Evolutionary conservation across 257 asterid genomes (phyloP).

Genomic region (Perilla frutescens): DNA sequence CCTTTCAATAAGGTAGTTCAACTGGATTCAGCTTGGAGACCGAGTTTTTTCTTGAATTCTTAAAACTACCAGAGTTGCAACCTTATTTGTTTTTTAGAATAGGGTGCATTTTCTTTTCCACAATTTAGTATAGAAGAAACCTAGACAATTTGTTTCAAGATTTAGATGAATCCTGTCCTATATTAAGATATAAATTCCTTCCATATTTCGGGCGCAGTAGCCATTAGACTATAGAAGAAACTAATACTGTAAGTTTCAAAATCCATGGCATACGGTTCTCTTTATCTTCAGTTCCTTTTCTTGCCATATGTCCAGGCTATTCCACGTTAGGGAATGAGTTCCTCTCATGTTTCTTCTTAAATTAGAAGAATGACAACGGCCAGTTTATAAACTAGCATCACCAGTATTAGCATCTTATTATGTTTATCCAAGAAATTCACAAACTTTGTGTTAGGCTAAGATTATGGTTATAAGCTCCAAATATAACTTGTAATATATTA

Average conservation of each 20-base stretch:
- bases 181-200: not conserved
- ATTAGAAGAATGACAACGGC: not conserved
- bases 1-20: not conserved
- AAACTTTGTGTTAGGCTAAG: not conserved
- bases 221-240: not conserved
- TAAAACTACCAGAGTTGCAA: not conserved
- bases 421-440: not conserved
- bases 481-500: not conserved
- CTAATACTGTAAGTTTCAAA: not conserved
- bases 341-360: not conserved
- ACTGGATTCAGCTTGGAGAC: conserved; percentile 1
- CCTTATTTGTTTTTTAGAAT: not conserved
- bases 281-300: not conserved
- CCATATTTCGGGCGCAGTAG: not conserved
- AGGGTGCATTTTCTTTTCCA: not conserved
- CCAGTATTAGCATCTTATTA: not conserved
- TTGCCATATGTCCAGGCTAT: not conserved
- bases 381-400: not conserved
- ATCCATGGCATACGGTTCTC: not conserved
- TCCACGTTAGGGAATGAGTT: not conserved
- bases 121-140: not conserved
- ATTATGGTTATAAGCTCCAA: conserved; percentile 14
- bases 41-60: not conserved
- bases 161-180: not conserved
- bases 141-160: not conserved